phyloP scores from a whole-genome alignment of 179 eudicot species.

The Camellia oleifera region DNA sequence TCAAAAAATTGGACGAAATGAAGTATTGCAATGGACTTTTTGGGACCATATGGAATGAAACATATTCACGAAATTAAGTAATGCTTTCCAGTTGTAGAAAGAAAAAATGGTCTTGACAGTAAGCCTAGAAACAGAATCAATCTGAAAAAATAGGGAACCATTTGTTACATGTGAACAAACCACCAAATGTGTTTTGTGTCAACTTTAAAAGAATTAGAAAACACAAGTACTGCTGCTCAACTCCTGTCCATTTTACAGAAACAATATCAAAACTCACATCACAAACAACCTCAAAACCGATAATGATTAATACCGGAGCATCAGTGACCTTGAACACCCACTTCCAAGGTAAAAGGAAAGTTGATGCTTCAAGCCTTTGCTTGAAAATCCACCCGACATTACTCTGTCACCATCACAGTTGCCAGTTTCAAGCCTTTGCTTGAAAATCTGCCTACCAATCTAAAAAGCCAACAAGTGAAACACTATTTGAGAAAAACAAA shows the following conservation, averaged over 20 bases:
- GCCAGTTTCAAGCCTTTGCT: slow-evolving; percentile 98
- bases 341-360: slow-evolving; percentile 96
- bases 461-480: slow-evolving; percentile 26
- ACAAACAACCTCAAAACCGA: background rate
- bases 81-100: too few relatives aligned
- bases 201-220: background rate
- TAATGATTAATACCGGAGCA: slow-evolving; percentile 56
- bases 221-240: background rate
- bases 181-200: background rate
- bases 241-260: background rate
- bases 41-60: too few relatives aligned
- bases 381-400: slow-evolving; percentile 86
- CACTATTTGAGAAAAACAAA: background rate
- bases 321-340: slow-evolving; percentile 89
- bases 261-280: slow-evolving; percentile 3
- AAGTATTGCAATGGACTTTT: too few relatives aligned
- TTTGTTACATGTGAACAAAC: background rate
- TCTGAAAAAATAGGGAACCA: background rate
- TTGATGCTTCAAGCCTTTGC: slow-evolving; percentile 95
- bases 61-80: too few relatives aligned
- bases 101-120: too few relatives aligned
- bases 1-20: too few relatives aligned
- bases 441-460: slow-evolving; percentile 82
- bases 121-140: background rate
- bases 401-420: slow-evolving; percentile 84